Conservation (phyloP, 1,284 basidiomycete genomes). For the Sanghuangporus weigelae region DNA sequence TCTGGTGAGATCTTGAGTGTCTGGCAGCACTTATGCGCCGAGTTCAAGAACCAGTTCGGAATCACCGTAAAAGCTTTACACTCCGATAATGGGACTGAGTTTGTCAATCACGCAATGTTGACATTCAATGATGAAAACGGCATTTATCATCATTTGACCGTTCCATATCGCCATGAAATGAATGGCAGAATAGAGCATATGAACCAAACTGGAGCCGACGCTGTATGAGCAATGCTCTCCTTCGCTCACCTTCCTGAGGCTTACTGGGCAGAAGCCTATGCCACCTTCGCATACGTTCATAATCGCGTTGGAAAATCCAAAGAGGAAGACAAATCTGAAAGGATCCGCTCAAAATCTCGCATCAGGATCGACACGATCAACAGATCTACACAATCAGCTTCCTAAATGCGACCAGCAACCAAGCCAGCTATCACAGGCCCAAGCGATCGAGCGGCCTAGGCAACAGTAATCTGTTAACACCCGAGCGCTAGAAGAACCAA, state of each 20-base stretch:
- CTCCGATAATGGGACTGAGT: conserved; percentile 13
- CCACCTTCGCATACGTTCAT: not conserved
- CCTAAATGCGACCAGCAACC: too few relatives aligned
- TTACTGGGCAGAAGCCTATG: conserved; percentile 21
- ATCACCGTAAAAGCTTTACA: not conserved
- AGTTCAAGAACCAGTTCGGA: not conserved
- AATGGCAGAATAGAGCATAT: conserved; percentile 19
- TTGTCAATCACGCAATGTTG: conserved; percentile 3
- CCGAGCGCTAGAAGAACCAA: too few relatives aligned
- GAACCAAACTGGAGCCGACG: conserved; percentile 17
- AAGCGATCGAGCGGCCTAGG: too few relatives aligned
- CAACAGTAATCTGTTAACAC: too few relatives aligned
- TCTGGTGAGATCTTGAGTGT: not conserved
- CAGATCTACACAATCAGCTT: too few relatives aligned
- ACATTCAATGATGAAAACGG: not conserved
- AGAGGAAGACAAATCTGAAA: not conserved
- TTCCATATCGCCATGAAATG: conserved; percentile 17
- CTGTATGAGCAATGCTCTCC: conserved; percentile 13
- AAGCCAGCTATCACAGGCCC: too few relatives aligned
- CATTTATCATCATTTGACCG: not conserved
- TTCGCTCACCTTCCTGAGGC: conserved; percentile 16
- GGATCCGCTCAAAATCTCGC: too few relatives aligned
- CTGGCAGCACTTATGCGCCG: not conserved
- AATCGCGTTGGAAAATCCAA: not conserved
- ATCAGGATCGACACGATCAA: too few relatives aligned